These are phyloP conservation scores for Noccaea caerulescens DNA, from an alignment of 345 rosid genomes.

Conservation along the genomic window DNA sequence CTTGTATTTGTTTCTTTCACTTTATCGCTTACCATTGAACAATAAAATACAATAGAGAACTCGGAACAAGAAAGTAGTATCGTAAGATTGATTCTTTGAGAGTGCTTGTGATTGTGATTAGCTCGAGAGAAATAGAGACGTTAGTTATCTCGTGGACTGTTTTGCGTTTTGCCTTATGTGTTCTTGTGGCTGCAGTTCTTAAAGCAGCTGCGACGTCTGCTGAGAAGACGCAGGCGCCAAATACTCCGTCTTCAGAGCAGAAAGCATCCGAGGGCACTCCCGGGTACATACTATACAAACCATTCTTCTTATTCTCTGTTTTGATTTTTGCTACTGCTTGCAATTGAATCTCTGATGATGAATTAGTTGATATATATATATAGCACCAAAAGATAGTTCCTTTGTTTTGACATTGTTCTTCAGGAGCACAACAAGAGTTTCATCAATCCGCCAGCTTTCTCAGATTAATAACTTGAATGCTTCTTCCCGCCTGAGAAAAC, in stretches of 20 bases:
- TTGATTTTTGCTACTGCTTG: not conserved
- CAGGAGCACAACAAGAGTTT: slow-evolving; percentile 71
- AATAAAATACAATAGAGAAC: not conserved
- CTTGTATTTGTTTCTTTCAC: slow-evolving; percentile 4
- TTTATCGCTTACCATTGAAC: not conserved
- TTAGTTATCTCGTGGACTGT: slow-evolving; percentile 7
- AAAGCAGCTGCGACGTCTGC: slow-evolving; percentile 71
- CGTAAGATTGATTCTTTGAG: not conserved
- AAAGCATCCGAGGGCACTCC: slow-evolving; percentile 72
- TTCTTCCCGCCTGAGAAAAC: slow-evolving; percentile 74
- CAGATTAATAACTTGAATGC: slow-evolving; percentile 81
- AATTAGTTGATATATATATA: no score
- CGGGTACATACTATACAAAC: slow-evolving; percentile 33
- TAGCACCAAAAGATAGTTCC: no score
- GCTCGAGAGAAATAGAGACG: slow-evolving; percentile 4
- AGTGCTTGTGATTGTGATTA: not conserved
- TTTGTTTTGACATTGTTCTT: slow-evolving; percentile 17
- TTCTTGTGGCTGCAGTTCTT: slow-evolving; percentile 62
- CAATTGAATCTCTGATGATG: not conserved
- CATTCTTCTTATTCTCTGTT: not conserved
- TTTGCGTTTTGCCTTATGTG: slow-evolving; percentile 16
- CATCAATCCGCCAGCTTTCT: slow-evolving; percentile 84
- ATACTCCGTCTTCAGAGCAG: slow-evolving; percentile 68
- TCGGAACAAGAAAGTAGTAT: not conserved
- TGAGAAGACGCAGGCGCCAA: slow-evolving; percentile 71